These are phyloP conservation scores for Candida loeiensis DNA, from an alignment of 805 yeast genomes.

Conservation along the genomic window DNA sequence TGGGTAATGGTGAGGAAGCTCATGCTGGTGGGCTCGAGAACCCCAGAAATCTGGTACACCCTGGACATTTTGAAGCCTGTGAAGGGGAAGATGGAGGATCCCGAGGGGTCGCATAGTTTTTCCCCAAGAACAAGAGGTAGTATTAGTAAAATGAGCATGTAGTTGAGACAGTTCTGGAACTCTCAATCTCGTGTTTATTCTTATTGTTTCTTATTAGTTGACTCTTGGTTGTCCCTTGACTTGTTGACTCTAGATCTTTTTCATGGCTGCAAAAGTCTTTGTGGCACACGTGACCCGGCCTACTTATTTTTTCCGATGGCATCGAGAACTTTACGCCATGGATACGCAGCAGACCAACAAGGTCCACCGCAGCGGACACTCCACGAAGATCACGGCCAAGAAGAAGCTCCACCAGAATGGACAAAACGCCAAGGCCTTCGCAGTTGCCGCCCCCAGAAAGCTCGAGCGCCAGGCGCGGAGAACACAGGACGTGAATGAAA, in stretches of 20 bases:
- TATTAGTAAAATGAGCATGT: neutral
- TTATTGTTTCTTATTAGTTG: neutral
- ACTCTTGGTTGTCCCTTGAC: neutral
- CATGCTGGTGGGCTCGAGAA: slow-evolving; percentile 31
- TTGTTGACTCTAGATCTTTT: neutral
- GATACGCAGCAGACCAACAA: slow-evolving; percentile 62
- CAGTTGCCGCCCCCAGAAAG: slow-evolving; percentile 66
- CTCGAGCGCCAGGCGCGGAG: slow-evolving; percentile 81
- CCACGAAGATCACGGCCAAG: slow-evolving; percentile 58
- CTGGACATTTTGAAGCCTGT: slow-evolving; percentile 57
- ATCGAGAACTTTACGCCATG: slow-evolving; percentile 12
- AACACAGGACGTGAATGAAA: slow-evolving; percentile 78
- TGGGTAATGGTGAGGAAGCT: slow-evolving; percentile 47
- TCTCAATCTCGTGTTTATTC: neutral
- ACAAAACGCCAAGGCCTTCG: slow-evolving; percentile 43
- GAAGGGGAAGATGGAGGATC: slow-evolving; percentile 35
- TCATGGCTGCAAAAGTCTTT: neutral
- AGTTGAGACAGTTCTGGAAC: too few species aligned
- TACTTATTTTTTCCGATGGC: slow-evolving; percentile 9
- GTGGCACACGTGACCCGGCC: slow-evolving; percentile 2
- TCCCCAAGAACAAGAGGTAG: neutral
- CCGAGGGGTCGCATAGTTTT: slow-evolving; percentile 32
- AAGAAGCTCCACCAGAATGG: slow-evolving; percentile 88
- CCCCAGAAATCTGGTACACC: slow-evolving; percentile 40
- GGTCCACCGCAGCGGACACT: slow-evolving; percentile 64